Base-by-base conservation (phyloP, 495 filamentous ascomycete genomes). In the Diplogelasinospora grovesii region DNA sequence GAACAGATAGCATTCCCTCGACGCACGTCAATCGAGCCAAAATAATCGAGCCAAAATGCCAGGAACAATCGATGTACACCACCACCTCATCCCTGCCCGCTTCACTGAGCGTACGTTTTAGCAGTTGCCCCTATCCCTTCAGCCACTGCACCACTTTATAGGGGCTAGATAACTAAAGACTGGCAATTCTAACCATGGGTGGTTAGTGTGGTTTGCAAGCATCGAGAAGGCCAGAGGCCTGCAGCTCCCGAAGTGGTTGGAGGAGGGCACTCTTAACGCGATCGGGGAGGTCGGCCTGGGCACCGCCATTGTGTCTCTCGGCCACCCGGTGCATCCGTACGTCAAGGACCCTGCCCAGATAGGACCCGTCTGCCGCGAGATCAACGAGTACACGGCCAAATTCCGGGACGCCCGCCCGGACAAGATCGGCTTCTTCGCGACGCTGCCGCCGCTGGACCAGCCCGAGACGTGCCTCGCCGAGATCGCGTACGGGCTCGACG, bases 401-500 rank as follows among this genome's bases (percentile, higher is more conserved):
- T 5, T 40, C 15, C 25, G 25, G 11, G 33, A 36, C n/a, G 31
- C 20, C 6, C 22, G 36, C 33, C 41, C 41, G 2, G 23, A 23
- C 26, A 3, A 18, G 19, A 9, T 37, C 27, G 45, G 45, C 38
- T 71, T 74, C 52, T 70, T 75, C 35, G 66, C 61, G 7, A 49
- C 61, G 9, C 35, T 74, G 0, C 71, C 71, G 3, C 45, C 49
- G 14, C 46, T 75, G 13, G 41, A 57, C 1, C 34, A 48, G 13
- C 59, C 52, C 0, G 33, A 40, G 52, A 10, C 43, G 25, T 15
- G 50, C 20, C 50, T 9, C 49, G 49, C 37, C 0, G 73, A 76
- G 33, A 60, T 76, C 16, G 6, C 15, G 0, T 67, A 73, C 39
- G 60, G 51, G 0, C 31, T 74, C 5, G 66, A 75, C 38, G 48